phyloP scores from a whole-genome alignment of 2,329 filamentous ascomycete species.

The Juglanconis oblonga region DNA sequence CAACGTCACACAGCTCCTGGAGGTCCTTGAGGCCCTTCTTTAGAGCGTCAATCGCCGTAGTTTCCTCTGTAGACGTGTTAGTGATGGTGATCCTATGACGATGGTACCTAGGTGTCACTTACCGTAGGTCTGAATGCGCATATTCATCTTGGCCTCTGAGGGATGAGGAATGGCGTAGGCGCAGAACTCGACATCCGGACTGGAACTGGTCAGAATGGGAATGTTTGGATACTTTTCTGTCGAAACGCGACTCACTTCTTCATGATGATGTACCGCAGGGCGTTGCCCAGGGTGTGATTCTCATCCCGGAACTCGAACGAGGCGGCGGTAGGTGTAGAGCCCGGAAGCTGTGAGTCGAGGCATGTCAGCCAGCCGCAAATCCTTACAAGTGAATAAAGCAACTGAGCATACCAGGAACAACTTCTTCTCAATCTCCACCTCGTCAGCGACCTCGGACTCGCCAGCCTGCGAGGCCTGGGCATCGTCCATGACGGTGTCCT shows the following conservation, averaged over 20 bases:
- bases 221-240: background rate
- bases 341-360: constrained; percentile 62
- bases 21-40: constrained; percentile 88
- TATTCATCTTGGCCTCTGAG: constrained; percentile 93
- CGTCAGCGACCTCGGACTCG: constrained; percentile 28
- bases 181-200: constrained; percentile 95
- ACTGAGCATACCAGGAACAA: constrained; percentile 14
- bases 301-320: constrained; percentile 94
- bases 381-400: background rate
- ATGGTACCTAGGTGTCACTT: constrained; percentile 30
- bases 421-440: constrained; percentile 30
- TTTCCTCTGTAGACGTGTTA: constrained; percentile 57
- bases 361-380: background rate
- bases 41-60: constrained; percentile 77
- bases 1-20: constrained; percentile 88
- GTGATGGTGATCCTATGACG: background rate
- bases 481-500: constrained; percentile 42
- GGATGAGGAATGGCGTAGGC: constrained; percentile 97
- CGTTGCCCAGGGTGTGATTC: constrained; percentile 94
- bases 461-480: constrained; percentile 36
- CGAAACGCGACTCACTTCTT: constrained; percentile 72
- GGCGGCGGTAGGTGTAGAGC: constrained; percentile 81
- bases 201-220: constrained; percentile 35
- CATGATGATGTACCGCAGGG: constrained; percentile 92
- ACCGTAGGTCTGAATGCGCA: constrained; percentile 97